These are phyloP conservation scores for Thielaviopsis populi DNA, from an alignment of 2,329 filamentous ascomycete genomes.

Conservation along the genomic window DNA sequence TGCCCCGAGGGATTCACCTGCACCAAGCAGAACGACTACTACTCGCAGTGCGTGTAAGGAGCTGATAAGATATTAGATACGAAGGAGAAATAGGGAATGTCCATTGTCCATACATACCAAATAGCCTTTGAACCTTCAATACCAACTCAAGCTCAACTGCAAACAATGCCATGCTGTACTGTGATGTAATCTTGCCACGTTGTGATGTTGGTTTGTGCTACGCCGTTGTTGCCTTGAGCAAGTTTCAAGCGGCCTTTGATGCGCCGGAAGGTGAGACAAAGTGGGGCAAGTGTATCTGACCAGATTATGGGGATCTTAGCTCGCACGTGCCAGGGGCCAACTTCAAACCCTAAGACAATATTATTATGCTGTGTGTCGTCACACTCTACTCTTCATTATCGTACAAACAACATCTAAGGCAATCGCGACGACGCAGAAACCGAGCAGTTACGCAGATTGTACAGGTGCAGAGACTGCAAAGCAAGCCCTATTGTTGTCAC, in stretches of 20 bases:
- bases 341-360: not conserved
- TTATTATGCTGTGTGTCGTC: too few species aligned
- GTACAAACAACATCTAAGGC: too few species aligned
- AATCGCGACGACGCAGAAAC: too few species aligned
- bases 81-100: not conserved
- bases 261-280: not conserved
- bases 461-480: too few species aligned
- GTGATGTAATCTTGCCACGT: not conserved
- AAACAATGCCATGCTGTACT: not conserved
- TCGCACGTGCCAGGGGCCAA: not conserved
- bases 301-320: not conserved
- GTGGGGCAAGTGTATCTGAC: not conserved
- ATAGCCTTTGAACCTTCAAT: not conserved
- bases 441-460: too few species aligned
- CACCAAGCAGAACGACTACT: conserved; percentile 27
- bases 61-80: not conserved
- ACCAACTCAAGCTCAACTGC: not conserved
- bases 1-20: conserved; percentile 27
- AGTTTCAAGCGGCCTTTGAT: not conserved
- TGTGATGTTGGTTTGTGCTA: not conserved
- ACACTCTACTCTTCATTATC: too few species aligned
- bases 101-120: conserved; percentile 2
- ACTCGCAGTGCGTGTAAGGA: conserved; percentile 29
- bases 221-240: not conserved
- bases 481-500: not conserved